Base-by-base conservation (phyloP, 805 yeast species). In the Clavispora santaluciae region DNA sequence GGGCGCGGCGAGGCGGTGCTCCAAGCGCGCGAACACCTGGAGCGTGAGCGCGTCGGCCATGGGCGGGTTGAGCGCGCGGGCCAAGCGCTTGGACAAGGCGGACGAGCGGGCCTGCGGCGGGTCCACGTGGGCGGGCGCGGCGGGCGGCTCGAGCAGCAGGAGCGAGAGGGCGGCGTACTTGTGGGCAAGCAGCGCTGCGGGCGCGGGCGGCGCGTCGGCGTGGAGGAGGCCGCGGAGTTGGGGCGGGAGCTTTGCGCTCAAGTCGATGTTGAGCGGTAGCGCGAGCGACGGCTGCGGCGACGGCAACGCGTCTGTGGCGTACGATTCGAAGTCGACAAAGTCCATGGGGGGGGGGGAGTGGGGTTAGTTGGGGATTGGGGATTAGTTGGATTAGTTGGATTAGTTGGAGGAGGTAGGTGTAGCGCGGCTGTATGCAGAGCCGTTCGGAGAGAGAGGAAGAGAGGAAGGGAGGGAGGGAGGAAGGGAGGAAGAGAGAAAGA, bases 161-260 rank as follows among this genome's bases (percentile, higher is more conserved):
- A 78, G 49, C 0, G 83, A 72, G 25, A 68, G 44, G 35, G 62
- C 49, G 0, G 82, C 83, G 49, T 78, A 78, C 42, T 69, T 70
- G 38, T 68, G 69, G 2, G 81, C 76, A 22, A 57, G 31, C 33
- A 43, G 47, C 26, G 45, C 36, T 38, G 48, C 44, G 40, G 40
- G 2, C 13, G 44, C 41, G 25, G 39, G 29, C 13, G 30, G 43
- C 6, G 31, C 47, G 15, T 35, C 35, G 12, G 38, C 46, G 10
- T 20, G 20, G 39, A 64, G 53, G 16, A 68, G 46, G 40, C 51
- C 63, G 29, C 59, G 55, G 26, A 68, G 44, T 26, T 54, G 59
- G 49, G 61, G 60, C 35, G 70, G 53, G 36, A 69, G 46, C 38
- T 54, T 57, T 36, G 63, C 59, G 23, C 70, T 60, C 7, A 68